Conservation (phyloP, 1,284 basidiomycete genomes). For the Fomitiporia mediterranea region DNA sequence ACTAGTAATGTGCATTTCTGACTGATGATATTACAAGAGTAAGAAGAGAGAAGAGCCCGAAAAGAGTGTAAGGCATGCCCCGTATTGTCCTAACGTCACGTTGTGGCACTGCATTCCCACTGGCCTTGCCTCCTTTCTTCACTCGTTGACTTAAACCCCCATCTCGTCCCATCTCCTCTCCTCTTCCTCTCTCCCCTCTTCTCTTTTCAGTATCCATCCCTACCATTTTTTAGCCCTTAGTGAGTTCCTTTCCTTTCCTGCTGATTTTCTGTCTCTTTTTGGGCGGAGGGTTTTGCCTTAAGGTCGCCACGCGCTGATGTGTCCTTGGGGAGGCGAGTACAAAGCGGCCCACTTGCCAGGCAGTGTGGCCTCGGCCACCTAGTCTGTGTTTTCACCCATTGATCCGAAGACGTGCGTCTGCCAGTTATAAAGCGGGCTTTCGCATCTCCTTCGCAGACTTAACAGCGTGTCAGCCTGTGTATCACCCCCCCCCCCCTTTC, state of each 20-base stretch:
- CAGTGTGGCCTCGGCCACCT: constrained; percentile 1
- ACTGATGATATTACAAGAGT: not conserved
- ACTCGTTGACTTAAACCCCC: constrained; percentile 30
- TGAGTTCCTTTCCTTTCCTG: constrained; percentile 24
- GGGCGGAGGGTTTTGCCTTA: constrained; percentile 15
- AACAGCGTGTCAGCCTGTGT: constrained; percentile 21
- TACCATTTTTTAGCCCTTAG: constrained; percentile 22
- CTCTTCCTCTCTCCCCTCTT: constrained; percentile 29
- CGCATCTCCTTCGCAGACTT: constrained; percentile 10
- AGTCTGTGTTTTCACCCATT: constrained; percentile 2
- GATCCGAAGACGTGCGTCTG: not conserved
- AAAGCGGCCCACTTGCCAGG: constrained; percentile 7
- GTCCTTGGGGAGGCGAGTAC: constrained; percentile 6
- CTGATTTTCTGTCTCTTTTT: not conserved
- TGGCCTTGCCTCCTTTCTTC: constrained; percentile 32
- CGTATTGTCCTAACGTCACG: not conserved
- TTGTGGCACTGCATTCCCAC: constrained; percentile 25
- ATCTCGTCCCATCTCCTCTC: constrained; percentile 30
- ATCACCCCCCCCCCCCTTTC: constrained; percentile 8
- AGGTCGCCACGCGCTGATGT: constrained; percentile 18
- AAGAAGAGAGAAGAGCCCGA: not conserved
- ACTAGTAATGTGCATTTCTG: not conserved
- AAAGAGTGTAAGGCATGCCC: not conserved
- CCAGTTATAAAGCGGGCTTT: constrained; percentile 3
- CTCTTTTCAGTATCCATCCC: constrained; percentile 21